Base-by-base conservation (phyloP, 768 basidiomycete species). In the Russula griseocarnosa region DNA sequence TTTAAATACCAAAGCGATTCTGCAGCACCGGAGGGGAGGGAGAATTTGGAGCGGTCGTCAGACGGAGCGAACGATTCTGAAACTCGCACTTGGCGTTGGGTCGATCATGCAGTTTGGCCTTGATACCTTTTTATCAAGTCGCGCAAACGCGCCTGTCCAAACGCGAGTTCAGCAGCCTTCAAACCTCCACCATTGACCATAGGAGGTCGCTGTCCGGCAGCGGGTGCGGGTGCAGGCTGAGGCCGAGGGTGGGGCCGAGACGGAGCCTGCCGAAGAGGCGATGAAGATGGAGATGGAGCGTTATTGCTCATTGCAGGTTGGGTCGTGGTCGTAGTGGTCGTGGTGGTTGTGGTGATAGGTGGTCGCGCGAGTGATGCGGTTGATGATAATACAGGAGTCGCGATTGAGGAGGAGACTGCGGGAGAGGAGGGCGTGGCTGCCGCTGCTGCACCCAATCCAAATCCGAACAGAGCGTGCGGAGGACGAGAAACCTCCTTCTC, bases 61-160 rank as follows among this genome's bases (percentile, higher is more conserved):
- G 36, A 36, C 36, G 36, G 11, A 36, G 8, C 13, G 9, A 11
- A n/a, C 34, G 16, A 11, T 30, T 20, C 51, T 22, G 18, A n/a
- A 60, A n/a, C 42, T 44, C 42, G 44, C 11, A 36, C 34, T 34
- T 11, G 11, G 11, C 10, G 3, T 36, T 36, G 36, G 13, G 13
- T 13, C 11, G 36, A 36, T 36, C 13, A 36, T 14, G 36, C 36
- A 36, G 65, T 55, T 61, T 70, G 73, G 53, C 78, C 77, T 74
- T 92, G 90, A 71, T 91, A 92, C 70, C 90, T 88, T 82, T 85
- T 87, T 72, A 92, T 92, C 66, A 92, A 76, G 74, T 91, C 89
- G 61, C 88, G 77, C 68, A 92, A 74, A 64, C 86, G 78, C 16
- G 89, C 88, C 73, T 91, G 86, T 16, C 90, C 90, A 75, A 91